Percentiles rank a stretch among this genome's conserved stretches.
Conservation (phyloP, 2,329 filamentous ascomycete genomes). For the Trichoderma citrinoviride region DNA sequence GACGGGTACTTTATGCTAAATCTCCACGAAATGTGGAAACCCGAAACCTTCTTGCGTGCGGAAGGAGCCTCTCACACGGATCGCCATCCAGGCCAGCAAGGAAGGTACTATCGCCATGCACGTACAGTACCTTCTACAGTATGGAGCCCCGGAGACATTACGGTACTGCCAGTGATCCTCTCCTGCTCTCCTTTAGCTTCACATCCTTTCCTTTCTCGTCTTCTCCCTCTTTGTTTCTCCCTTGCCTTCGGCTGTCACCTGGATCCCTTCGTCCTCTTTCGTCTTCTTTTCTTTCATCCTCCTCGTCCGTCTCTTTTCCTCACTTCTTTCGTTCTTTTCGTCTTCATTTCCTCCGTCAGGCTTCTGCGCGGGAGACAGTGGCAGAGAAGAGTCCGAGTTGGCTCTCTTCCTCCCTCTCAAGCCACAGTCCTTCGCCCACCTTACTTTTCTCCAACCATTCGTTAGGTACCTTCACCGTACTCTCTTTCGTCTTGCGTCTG, state of each 20-base stretch:
- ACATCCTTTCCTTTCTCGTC: conserved; percentile 17
- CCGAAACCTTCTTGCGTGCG: conserved; percentile 3
- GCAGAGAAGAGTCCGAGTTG: conserved; percentile 1
- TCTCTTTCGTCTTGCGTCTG: neutral
- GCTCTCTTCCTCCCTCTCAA: neutral
- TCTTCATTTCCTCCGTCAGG: neutral
- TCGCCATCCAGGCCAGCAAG: neutral
- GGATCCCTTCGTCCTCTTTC: conserved; percentile 5
- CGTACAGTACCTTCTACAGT: neutral
- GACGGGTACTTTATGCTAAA: neutral
- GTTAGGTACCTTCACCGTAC: neutral
- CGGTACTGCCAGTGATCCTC: neutral
- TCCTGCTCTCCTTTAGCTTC: neutral
- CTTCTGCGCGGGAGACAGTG: neutral
- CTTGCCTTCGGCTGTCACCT: conserved; percentile 10
- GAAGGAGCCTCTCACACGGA: conserved; percentile 2
- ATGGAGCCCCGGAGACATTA: neutral
- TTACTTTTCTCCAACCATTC: neutral
- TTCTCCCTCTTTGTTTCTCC: conserved; percentile 16
- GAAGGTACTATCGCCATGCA: neutral
- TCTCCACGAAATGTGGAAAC: neutral
- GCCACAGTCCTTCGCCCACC: neutral
- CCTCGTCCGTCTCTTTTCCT: neutral
- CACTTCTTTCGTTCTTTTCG: conserved; percentile 13
- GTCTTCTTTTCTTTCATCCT: neutral